Percentiles rank a stretch among this genome's conserved stretches.
Evolutionary conservation across 2,329 filamentous ascomycete species (phyloP).

Genomic region (Xylaria digitata): DNA sequence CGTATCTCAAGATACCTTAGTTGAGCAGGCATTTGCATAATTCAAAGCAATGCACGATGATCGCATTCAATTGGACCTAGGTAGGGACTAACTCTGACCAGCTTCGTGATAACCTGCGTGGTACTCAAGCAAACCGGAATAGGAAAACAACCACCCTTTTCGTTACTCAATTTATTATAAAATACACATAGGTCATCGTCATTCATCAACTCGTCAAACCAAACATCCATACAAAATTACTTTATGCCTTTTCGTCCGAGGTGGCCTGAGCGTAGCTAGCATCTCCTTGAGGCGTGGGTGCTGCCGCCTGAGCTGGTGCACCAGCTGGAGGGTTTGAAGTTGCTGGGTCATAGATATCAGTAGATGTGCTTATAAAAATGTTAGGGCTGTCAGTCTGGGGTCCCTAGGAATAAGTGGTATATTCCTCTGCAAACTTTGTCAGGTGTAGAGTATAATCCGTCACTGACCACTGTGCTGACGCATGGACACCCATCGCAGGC

Average conservation of each 20-base stretch:
- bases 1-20: background rate
- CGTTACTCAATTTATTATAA: conserved; percentile 7
- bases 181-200: conserved; percentile 37
- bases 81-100: background rate
- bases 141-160: conserved; percentile 6
- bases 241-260: conserved; percentile 33
- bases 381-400: background rate
- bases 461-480: too few relatives aligned
- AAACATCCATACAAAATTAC: background rate
- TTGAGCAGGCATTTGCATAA: background rate
- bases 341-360: conserved; percentile 18
- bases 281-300: conserved; percentile 12
- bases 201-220: conserved; percentile 33
- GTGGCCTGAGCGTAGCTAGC: conserved; percentile 16
- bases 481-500: conserved; percentile 7
- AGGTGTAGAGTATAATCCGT: background rate
- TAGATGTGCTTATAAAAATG: conserved; percentile 34
- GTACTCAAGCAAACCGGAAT: background rate
- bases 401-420: background rate
- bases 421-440: conserved; percentile 17
- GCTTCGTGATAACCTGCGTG: background rate
- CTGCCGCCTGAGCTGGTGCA: conserved; percentile 1
- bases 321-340: conserved; percentile 16
- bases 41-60: background rate
- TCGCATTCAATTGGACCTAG: background rate